Evolutionary conservation across 2,329 filamentous ascomycete genomes (phyloP).

Genomic region (Hypomyces perniciosus): DNA sequence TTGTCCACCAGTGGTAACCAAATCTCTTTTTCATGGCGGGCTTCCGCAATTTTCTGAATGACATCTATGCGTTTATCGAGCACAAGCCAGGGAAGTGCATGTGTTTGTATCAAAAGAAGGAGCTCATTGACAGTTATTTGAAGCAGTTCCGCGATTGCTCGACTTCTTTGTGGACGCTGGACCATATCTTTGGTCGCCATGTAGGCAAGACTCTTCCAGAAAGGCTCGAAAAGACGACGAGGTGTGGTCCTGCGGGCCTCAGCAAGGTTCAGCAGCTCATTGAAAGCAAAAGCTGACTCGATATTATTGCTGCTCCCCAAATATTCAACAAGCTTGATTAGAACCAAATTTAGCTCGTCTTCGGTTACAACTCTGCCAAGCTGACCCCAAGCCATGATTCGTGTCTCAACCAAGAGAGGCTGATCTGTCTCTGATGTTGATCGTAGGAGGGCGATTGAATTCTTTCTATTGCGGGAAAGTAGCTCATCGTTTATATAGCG

Average conservation of each 20-base stretch:
- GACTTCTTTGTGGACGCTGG: constrained; percentile 72
- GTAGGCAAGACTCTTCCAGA: constrained; percentile 81
- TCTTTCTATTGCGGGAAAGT: constrained; percentile 49
- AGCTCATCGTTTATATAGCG: constrained; percentile 19
- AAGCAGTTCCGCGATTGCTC: constrained; percentile 74
- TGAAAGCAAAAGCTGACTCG: constrained; percentile 74
- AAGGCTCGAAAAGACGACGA: constrained; percentile 71
- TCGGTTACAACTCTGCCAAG: constrained; percentile 71
- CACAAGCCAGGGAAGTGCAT: constrained; percentile 83
- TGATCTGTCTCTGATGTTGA: constrained; percentile 64
- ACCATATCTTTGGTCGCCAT: constrained; percentile 76
- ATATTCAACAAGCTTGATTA: constrained; percentile 80
- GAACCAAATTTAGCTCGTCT: constrained; percentile 77
- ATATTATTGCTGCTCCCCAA: constrained; percentile 77
- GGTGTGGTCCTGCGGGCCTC: constrained; percentile 56
- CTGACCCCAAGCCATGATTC: constrained; percentile 80
- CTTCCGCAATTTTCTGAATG: constrained; percentile 73
- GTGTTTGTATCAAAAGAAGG: constrained; percentile 66
- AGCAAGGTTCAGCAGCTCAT: constrained; percentile 72
- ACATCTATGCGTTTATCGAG: constrained; percentile 70
- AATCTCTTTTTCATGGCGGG: constrained; percentile 62
- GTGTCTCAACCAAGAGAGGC: constrained; percentile 69
- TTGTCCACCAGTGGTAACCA: constrained; percentile 50
- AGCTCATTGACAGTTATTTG: constrained; percentile 70
- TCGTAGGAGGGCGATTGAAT: constrained; percentile 64